phyloP scores from a whole-genome alignment of 2,329 filamentous ascomycete species.

The Aspergillus spinulosporus region DNA sequence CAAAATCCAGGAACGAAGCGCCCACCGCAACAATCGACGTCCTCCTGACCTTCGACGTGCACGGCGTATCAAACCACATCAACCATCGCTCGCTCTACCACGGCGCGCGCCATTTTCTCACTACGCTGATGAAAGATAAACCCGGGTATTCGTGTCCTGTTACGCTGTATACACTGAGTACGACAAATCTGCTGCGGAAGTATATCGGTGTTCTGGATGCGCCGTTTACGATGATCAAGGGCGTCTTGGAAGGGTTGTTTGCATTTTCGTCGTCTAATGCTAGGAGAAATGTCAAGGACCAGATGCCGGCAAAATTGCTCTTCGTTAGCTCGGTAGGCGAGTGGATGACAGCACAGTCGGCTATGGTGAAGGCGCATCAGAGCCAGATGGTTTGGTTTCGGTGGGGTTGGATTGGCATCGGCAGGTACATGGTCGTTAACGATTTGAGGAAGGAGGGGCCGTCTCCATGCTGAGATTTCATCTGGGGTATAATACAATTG shows the following conservation, averaged over 20 bases:
- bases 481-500: too few species aligned
- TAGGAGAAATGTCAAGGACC: slow-evolving; percentile 43
- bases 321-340: slow-evolving; percentile 68
- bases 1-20: not conserved
- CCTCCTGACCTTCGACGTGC: slow-evolving; percentile 82
- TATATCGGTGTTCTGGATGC: slow-evolving; percentile 77
- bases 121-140: slow-evolving; percentile 62
- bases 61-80: slow-evolving; percentile 81
- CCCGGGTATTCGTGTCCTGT: slow-evolving; percentile 70
- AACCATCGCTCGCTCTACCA: slow-evolving; percentile 91
- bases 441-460: slow-evolving; percentile 65
- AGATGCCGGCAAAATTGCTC: slow-evolving; percentile 62
- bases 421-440: slow-evolving; percentile 94
- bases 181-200: slow-evolving; percentile 73
- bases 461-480: not conserved
- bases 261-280: slow-evolving; percentile 1
- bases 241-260: slow-evolving; percentile 43
- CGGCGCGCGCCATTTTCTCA: slow-evolving; percentile 73
- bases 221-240: slow-evolving; percentile 65
- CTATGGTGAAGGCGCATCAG: slow-evolving; percentile 86
- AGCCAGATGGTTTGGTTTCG: slow-evolving; percentile 99
- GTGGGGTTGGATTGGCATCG: slow-evolving; percentile 89
- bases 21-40: slow-evolving; percentile 65
- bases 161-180: slow-evolving; percentile 79
- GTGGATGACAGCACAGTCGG: slow-evolving; percentile 70